phyloP scores from a whole-genome alignment of 1,284 basidiomycete genomes.

The Puccinia triticina region DNA sequence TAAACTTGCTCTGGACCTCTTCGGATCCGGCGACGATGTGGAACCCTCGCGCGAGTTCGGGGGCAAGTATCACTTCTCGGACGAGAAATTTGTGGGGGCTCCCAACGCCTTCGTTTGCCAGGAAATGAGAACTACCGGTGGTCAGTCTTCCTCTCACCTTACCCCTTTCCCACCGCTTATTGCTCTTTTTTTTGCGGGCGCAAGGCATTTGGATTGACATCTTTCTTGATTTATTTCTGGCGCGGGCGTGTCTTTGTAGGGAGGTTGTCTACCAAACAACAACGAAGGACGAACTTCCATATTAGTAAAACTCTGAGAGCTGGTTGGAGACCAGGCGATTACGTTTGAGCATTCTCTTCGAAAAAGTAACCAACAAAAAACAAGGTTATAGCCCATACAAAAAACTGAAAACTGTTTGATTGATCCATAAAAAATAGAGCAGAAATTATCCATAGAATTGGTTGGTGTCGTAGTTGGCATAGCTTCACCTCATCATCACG shows the following conservation, averaged over 20 bases:
- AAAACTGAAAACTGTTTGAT: too few species aligned
- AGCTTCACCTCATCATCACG: too few species aligned
- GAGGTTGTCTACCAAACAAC: constrained; percentile 45
- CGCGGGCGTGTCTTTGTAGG: not conserved
- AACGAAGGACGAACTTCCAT: constrained; percentile 47
- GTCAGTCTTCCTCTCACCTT: constrained; percentile 43
- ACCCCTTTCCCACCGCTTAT: not conserved
- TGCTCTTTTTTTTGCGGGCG: not conserved
- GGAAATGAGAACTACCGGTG: constrained; percentile 71
- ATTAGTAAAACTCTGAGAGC: constrained; percentile 40
- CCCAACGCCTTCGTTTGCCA: constrained; percentile 95
- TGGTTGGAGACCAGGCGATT: constrained; percentile 50
- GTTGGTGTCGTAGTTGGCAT: too few species aligned
- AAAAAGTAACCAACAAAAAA: not conserved
- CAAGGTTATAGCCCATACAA: too few species aligned
- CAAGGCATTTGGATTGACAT: not conserved
- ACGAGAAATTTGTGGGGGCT: constrained; percentile 77
- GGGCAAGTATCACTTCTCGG: constrained; percentile 79
- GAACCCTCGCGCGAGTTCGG: constrained; percentile 62
- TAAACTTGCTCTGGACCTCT: constrained; percentile 84
- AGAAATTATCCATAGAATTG: too few species aligned
- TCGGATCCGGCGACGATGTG: constrained; percentile 72
- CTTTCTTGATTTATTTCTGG: not conserved
- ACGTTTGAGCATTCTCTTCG: constrained; percentile 2
- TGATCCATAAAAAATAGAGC: too few species aligned